Evolutionary conservation across 108 stramenopile species (phyloP).

Genomic region (Skeletonema costatum): DNA sequence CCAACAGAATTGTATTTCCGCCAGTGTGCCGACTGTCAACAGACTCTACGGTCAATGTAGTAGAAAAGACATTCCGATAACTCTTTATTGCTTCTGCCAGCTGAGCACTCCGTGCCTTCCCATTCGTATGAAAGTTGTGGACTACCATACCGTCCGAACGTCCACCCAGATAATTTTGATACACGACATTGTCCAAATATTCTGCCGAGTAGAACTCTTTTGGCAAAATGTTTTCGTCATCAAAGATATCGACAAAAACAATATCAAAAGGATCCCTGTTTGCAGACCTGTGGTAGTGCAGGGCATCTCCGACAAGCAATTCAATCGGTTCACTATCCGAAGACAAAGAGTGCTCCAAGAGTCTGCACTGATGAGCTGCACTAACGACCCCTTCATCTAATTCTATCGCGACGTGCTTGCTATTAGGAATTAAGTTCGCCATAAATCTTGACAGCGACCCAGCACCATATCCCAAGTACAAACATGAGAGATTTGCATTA

Average conservation of each 20-base stretch:
- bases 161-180: neutral
- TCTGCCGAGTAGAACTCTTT: neutral
- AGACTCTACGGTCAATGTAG: neutral
- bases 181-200: neutral
- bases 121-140: constrained; percentile 17
- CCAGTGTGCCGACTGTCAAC: constrained; percentile 8
- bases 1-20: constrained; percentile 18
- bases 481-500: neutral
- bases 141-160: neutral
- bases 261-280: constrained; percentile 9
- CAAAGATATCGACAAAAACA: constrained; percentile 24
- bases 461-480: constrained; percentile 21
- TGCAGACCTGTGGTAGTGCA: neutral
- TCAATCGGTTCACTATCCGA: neutral
- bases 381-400: constrained; percentile 12
- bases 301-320: constrained; percentile 4
- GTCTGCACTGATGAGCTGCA: neutral
- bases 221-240: constrained; percentile 13
- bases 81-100: constrained; percentile 7
- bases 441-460: constrained; percentile 8
- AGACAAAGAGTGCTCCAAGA: constrained; percentile 1
- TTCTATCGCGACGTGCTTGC: constrained; percentile 11
- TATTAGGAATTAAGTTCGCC: neutral
- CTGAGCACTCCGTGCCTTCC: neutral
- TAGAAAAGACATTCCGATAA: constrained; percentile 4